phyloP scores from a whole-genome alignment of 2,329 filamentous ascomycete species.

The Penicillium vulpinum region DNA sequence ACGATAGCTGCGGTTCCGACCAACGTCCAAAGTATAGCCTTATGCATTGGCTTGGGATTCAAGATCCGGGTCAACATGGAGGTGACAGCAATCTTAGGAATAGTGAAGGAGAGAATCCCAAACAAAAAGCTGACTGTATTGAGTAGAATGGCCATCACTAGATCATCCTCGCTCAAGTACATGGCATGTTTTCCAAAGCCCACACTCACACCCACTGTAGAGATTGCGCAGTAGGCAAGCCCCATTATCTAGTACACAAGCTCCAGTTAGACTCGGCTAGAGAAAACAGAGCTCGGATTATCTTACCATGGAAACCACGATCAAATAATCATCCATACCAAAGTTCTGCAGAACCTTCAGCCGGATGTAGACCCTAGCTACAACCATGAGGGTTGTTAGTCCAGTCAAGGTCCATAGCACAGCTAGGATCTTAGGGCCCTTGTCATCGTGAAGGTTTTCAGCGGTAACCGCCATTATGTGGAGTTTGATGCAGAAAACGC shows the following conservation, averaged over 20 bases:
- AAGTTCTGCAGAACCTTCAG: constrained; percentile 33
- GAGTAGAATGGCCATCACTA: constrained; percentile 27
- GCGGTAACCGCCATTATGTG: constrained; percentile 9
- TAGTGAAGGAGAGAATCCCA: constrained; percentile 31
- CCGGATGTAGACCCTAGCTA: constrained; percentile 38
- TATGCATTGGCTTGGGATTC: constrained; percentile 24
- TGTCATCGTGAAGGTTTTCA: constrained; percentile 27
- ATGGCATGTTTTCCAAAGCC: constrained; percentile 46
- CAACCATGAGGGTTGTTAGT: constrained; percentile 34
- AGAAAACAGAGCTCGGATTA: background rate
- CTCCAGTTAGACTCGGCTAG: background rate
- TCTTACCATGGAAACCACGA: constrained; percentile 35
- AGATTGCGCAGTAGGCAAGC: constrained; percentile 38
- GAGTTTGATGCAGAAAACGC: background rate
- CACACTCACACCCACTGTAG: constrained; percentile 35
- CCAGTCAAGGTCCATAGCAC: constrained; percentile 34
- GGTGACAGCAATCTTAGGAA: constrained; percentile 33
- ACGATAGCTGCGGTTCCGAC: constrained; percentile 31
- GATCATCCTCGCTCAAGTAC: constrained; percentile 31
- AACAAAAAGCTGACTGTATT: constrained; percentile 31
- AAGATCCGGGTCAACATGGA: constrained; percentile 30
- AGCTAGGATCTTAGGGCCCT: constrained; percentile 38
- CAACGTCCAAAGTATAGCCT: constrained; percentile 29
- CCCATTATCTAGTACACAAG: constrained; percentile 31
- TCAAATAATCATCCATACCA: constrained; percentile 43